Base-by-base conservation (phyloP, 192 early-diverging fungal species). In the Jimgerdemannia lactiflua region DNA sequence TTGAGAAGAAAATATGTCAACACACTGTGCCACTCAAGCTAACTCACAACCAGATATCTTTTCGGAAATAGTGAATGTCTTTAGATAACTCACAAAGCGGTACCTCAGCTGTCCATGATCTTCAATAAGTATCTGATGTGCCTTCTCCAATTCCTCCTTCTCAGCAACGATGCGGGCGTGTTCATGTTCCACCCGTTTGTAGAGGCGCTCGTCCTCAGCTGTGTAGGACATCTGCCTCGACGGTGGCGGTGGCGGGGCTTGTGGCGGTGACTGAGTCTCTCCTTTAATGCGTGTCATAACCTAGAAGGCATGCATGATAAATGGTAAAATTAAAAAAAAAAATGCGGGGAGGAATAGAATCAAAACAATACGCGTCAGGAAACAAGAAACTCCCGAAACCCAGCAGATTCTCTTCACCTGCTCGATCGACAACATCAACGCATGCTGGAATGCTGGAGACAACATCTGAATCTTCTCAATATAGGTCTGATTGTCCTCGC, bases 381-480 rank as follows among this genome's bases (percentile, higher is more conserved):
- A n/a, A n/a, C n/a, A n/a, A n/a, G 11, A 54, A 4, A 54, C 11
- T 54, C 49, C 49, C 49, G 11, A 7, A 54, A 54, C 4, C 49
- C 4, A 54, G 49, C 49, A 54, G n/a, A n/a, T n/a, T n/a, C 11
- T 54, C 49, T 79, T 43, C 82, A 95, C 93, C 78, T 86, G 84
- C 81, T 98, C 98, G 71, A 99, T 94, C 8, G 91, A 89, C 3
- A 95, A 83, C 98, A 99, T 99, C 72, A 99, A 78, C 4, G 88
- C 86, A 81, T 92, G 90, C 82, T 99, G 98, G 41, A 86, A 86
- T 14, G 86, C 84, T 73, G 88, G 86, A 43, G 80, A 83, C 43
- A 98, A 79, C 17, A 78, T 81, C 86, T 95, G 94, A 78, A 98
- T 97, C 78, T 89, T 92, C 75, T 86, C 86, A 73, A 99, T 95